Evolutionary conservation across 441 rosid species (phyloP).

Genomic region (Eutrema salsugineum): DNA sequence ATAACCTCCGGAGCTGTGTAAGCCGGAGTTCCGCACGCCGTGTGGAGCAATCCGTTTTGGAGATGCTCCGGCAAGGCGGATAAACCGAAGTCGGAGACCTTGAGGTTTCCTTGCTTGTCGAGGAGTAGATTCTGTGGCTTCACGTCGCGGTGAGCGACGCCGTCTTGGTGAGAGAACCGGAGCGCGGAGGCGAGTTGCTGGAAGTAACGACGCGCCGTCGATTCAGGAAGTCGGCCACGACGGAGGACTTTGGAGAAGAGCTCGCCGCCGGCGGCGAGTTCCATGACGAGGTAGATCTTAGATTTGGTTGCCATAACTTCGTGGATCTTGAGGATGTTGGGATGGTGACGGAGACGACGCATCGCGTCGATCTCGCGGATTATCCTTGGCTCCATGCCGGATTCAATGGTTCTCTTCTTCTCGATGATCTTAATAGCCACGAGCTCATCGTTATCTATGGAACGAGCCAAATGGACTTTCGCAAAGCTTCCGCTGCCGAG

Average conservation of each 20-base stretch:
- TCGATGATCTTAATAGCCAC: constrained; percentile 57
- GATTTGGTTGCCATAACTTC: constrained; percentile 87
- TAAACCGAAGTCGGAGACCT: constrained; percentile 78
- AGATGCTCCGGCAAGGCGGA: constrained; percentile 69
- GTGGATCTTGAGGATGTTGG: constrained; percentile 69
- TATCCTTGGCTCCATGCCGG: constrained; percentile 64
- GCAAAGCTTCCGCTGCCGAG: constrained; percentile 84
- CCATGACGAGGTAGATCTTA: constrained; percentile 80
- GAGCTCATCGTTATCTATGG: constrained; percentile 20
- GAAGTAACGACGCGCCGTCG: constrained; percentile 55
- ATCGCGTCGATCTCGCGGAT: constrained; percentile 72
- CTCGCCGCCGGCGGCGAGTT: constrained; percentile 77
- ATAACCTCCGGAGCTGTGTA: constrained; percentile 84
- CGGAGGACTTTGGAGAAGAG: constrained; percentile 59
- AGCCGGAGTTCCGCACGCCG: constrained; percentile 91
- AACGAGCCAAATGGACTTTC: constrained; percentile 51
- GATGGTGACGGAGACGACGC: constrained; percentile 74
- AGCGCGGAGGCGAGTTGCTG: constrained; percentile 79
- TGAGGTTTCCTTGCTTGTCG: constrained; percentile 55
- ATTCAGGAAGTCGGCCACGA: constrained; percentile 51
- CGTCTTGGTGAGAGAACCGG: constrained; percentile 67
- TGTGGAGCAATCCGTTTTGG: constrained; percentile 52
- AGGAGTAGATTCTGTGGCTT: constrained; percentile 82
- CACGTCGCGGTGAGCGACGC: constrained; percentile 79
- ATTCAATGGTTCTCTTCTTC: constrained; percentile 40